A percentile compares a stretch with the other conserved stretches of the same genome.
Evolutionary conservation across 176 grass and related monocot species (phyloP).

Genomic region (Secale cereale): DNA sequence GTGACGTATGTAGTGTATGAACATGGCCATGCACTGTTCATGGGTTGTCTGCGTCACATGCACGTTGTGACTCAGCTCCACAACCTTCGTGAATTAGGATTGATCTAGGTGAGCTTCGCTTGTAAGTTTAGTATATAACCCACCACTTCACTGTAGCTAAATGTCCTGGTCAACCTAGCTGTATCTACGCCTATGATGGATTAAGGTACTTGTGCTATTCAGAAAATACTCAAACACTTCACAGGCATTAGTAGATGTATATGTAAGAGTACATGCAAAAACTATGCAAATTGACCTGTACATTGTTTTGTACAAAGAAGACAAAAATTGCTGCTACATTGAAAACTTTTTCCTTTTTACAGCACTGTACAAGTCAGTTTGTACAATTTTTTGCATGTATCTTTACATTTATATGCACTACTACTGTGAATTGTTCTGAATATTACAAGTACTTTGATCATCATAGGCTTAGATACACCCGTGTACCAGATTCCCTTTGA

Average conservation of each 20-base stretch:
- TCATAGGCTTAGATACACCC: not conserved
- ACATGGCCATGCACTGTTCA: too few relatives aligned
- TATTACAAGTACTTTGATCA: not conserved
- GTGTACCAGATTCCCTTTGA: not conserved
- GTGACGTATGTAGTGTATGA: too few relatives aligned
- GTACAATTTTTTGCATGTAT: not conserved
- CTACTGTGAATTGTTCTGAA: not conserved
- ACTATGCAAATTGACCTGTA: not conserved
- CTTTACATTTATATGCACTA: not conserved
- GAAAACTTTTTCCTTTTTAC: not conserved
- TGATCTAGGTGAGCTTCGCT: not conserved
- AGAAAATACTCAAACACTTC: too few relatives aligned
- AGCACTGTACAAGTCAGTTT: not conserved
- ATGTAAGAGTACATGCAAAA: not conserved
- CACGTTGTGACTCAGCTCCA: not conserved
- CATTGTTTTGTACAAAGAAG: not conserved
- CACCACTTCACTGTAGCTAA: not conserved
- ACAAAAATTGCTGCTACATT: not conserved
- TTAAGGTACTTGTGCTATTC: not conserved
- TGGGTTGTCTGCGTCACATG: not conserved
- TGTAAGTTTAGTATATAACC: not conserved
- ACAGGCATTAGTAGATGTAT: not conserved
- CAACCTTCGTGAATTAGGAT: not conserved
- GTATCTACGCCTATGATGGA: not conserved
- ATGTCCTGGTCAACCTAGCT: not conserved